Percentiles rank a stretch among this genome's conserved stretches.
Evolutionary conservation across 768 basidiomycete genomes (phyloP).

Genomic region (Coprinopsis strossmayeri): DNA sequence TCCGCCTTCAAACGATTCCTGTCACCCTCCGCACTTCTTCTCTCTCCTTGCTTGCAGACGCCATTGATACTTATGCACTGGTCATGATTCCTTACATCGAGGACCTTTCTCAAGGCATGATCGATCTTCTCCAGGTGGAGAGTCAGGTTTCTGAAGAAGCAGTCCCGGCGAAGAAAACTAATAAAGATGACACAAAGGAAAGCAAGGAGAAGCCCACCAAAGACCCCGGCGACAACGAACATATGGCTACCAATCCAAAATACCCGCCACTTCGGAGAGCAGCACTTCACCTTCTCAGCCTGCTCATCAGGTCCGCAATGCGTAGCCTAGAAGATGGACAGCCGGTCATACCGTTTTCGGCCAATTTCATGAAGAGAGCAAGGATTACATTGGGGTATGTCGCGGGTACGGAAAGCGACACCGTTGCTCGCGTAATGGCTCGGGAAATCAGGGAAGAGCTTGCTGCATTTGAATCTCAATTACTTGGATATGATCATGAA

Average conservation of each 20-base stretch:
- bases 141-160: slow-evolving; percentile 25
- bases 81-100: slow-evolving; percentile 57
- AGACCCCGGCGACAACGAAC: slow-evolving; percentile 43
- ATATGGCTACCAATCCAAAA: slow-evolving; percentile 47
- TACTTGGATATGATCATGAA: slow-evolving; percentile 29
- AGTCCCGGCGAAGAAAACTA: background rate
- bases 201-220: slow-evolving; percentile 13
- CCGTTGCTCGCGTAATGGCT: slow-evolving; percentile 68
- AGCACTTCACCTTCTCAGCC: slow-evolving; percentile 74
- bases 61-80: slow-evolving; percentile 55
- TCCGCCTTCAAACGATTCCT: slow-evolving; percentile 57
- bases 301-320: slow-evolving; percentile 58
- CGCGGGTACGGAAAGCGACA: slow-evolving; percentile 64
- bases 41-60: slow-evolving; percentile 63
- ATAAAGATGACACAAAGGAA: slow-evolving; percentile 1
- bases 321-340: slow-evolving; percentile 42
- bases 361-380: slow-evolving; percentile 38
- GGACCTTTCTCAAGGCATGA: slow-evolving; percentile 59
- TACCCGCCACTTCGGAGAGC: slow-evolving; percentile 80
- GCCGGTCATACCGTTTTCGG: slow-evolving; percentile 17
- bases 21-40: slow-evolving; percentile 62
- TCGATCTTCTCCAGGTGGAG: slow-evolving; percentile 74
- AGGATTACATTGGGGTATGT: slow-evolving; percentile 64
- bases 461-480: slow-evolving; percentile 22
- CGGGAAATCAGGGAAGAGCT: slow-evolving; percentile 57